Evolutionary conservation across 441 rosid species (phyloP).

Genomic region (Pelargonium cotyledonis): DNA sequence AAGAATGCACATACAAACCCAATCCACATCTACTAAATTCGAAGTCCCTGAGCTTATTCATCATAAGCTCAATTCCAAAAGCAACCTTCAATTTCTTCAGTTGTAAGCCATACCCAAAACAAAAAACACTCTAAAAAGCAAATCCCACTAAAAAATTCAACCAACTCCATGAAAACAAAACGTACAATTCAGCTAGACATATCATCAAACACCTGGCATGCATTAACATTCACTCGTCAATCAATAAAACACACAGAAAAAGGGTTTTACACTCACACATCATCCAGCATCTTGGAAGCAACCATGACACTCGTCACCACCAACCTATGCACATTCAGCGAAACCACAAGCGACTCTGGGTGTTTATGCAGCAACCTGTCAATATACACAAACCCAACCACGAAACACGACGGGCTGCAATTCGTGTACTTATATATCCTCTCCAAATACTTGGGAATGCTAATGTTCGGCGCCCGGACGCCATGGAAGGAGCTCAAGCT

Average conservation of each 20-base stretch:
- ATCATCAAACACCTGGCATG: not conserved
- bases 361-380: slow-evolving; percentile 66
- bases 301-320: slow-evolving; percentile 76
- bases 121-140: no score
- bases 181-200: not conserved
- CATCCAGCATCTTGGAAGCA: slow-evolving; percentile 78
- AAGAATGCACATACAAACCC: no score
- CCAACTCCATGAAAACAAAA: no score
- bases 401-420: slow-evolving; percentile 83
- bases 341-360: slow-evolving; percentile 62
- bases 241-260: slow-evolving; percentile 2
- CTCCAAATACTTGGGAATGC: slow-evolving; percentile 69
- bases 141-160: no score
- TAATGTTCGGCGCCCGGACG: slow-evolving; percentile 62
- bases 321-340: slow-evolving; percentile 70
- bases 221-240: not conserved
- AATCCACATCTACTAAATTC: no score
- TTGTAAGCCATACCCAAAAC: no score
- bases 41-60: no score
- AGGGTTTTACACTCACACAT: slow-evolving; percentile 44
- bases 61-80: no score
- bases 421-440: slow-evolving; percentile 75
- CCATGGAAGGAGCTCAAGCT: slow-evolving; percentile 23
- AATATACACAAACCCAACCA: slow-evolving; percentile 69
- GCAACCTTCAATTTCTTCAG: no score